Evolutionary conservation across 164 flowering plant genomes (phyloP), one percentile per base, ranked within the genome.

Genomic region (Amborella trichopoda): DNA sequence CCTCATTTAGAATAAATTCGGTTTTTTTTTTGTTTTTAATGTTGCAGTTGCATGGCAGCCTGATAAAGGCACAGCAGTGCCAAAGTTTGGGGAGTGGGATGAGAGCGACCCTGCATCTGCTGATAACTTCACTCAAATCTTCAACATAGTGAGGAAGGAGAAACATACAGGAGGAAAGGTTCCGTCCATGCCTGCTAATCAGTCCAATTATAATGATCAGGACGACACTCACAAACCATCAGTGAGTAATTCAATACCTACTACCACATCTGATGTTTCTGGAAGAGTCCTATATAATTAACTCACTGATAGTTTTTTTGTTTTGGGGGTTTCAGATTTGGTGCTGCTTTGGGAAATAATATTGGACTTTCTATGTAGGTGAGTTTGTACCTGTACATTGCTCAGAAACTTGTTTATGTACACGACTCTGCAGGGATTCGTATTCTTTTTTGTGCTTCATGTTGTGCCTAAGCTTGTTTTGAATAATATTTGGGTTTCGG

Each of bases 21-120:
- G 10, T 24, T 26, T 26, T 5, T 14, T 23, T 11, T 33, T 25
- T 25, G n/a, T 26, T 8, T 19, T 26, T 25, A 17, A 21, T 8
- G 5, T 44, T 9, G 6, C n/a, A 14, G 17, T 17, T n/a, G 48
- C 40, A 10, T 62, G 44, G 47, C 81, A 87, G 96, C 64, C 71
- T 11, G 84, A 76, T 3, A 67, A 44, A 71, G 77, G 79, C 23
- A 76, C 84, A 36, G 83, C 85, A 30, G 79, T 88, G 45, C 96
- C 96, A 13, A 77, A 62, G 56, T 88, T 88, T 32, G 96, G 96
- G 0, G 91, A 68, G 1, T 88, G 96, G 96, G 76, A 88, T 58
- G 96, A 73, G 64, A 73, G 17, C 28, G 61, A 88, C 57, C 88
- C 96, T 12, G 57, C 86, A 52, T 61, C 94, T 30, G 85, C 88